Base-by-base conservation (phyloP, 371 early-diverging fungal species). In the Paraphysoderma sedebokerense region DNA sequence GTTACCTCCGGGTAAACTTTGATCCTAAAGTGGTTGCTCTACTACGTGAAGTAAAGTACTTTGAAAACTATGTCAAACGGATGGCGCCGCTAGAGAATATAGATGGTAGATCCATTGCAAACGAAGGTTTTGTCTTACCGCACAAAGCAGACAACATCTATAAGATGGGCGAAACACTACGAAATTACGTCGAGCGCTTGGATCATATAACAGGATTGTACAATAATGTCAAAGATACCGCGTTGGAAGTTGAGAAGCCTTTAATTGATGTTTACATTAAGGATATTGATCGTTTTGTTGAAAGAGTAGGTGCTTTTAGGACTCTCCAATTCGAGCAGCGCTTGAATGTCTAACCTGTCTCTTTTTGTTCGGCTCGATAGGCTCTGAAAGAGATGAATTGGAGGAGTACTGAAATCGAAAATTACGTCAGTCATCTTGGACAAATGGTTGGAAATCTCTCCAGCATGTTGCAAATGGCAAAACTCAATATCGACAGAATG, bases 11-110 rank as follows among this genome's bases (percentile, higher is more conserved):
- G 23, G 71, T 74, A 56, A 74, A 74, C 54, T 74, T 74, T 48
- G 75, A 72, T 47, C 75, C 75, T 7, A 74, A 74, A 42, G 75
- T 74, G 23, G 70, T 74, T 17, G 73, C 75, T 1, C 55, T 74
- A 12, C 45, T 74, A 17, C 62, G 73, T 11, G 75, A 74, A 54
- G 70, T 74, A 29, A 65, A 65, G 38, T 74, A 74, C 54, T 67
- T 74, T 48, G 71, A 57, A 19, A 57, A 64, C 3, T 54, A 68
- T 2, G 23, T 46, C 46, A 31, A 50, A 52, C 2, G 51, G 47
- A 11, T 50, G 28, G 30, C 53, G 47, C 12, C 30, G 29, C 32
- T 44, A 50, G 22, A 57, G 55, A 29, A 38, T 52, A 7, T 22
- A 17, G 19, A 66, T 59, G 35, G 56, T 55, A 46, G 51, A 68